Percentiles rank a stretch among this genome's conserved stretches.
phyloP scores from a whole-genome alignment of 352 stramenopile genomes.

The Saprolegnia parasitica region DNA sequence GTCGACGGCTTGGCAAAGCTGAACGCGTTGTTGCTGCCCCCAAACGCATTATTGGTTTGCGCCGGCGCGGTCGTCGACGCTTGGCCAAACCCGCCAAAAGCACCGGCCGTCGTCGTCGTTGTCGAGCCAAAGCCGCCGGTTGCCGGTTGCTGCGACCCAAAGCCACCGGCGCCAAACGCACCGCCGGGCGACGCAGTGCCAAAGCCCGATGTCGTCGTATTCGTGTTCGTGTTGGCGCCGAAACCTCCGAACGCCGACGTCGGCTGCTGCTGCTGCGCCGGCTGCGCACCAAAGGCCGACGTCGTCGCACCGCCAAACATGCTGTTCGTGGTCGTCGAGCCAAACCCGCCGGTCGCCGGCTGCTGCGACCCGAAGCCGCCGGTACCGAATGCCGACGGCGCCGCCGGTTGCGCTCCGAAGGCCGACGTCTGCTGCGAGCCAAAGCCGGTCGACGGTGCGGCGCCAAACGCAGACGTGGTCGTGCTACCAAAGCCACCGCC shows the following conservation, averaged over 20 bases:
- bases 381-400: slow-evolving; percentile 18
- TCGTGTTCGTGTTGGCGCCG: not conserved
- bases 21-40: not conserved
- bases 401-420: slow-evolving; percentile 4
- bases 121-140: not conserved
- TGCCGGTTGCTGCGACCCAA: slow-evolving; percentile 5
- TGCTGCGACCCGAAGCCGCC: slow-evolving; percentile 26
- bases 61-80: not conserved
- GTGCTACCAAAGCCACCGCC: slow-evolving; percentile 33
- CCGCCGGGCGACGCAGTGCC: slow-evolving; percentile 2
- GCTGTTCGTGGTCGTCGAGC: not conserved
- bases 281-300: slow-evolving; percentile 1
- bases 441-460: slow-evolving; percentile 15
- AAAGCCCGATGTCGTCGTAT: not conserved
- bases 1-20: slow-evolving; percentile 10
- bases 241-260: slow-evolving; percentile 19
- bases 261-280: not conserved
- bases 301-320: not conserved
- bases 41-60: not conserved
- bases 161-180: slow-evolving; percentile 8
- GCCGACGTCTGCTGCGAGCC: slow-evolving; percentile 2
- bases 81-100: not conserved
- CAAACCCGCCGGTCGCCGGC: not conserved
- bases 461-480: not conserved
- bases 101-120: not conserved